These are phyloP conservation scores for Ophiocytium majus DNA, from an alignment of 352 stramenopile genomes.

Conservation along the genomic window DNA sequence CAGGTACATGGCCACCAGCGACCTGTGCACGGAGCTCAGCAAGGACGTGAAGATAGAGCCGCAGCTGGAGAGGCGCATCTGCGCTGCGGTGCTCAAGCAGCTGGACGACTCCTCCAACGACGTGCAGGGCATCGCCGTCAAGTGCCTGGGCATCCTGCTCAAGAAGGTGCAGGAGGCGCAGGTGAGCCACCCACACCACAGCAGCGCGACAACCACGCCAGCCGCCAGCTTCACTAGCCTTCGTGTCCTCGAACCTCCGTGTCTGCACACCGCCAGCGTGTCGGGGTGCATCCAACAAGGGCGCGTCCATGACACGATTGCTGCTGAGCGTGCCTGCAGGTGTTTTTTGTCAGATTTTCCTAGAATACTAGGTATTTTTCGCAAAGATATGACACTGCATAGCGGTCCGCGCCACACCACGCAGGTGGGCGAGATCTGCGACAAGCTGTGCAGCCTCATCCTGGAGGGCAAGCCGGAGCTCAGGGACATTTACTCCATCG, in stretches of 20 bases:
- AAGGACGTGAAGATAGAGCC: constrained; percentile 71
- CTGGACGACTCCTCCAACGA: constrained; percentile 98
- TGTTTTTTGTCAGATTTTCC: too few species aligned
- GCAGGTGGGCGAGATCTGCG: constrained; percentile 91
- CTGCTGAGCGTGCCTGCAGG: too few species aligned
- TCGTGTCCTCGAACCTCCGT: too few species aligned
- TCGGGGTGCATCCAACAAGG: too few species aligned
- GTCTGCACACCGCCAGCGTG: too few species aligned
- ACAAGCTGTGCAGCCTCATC: constrained; percentile 92
- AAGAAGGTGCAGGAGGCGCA: constrained; percentile 74
- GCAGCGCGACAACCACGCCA: too few species aligned
- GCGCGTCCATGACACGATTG: too few species aligned
- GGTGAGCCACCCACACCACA: too few species aligned
- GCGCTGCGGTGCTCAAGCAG: constrained; percentile 87
- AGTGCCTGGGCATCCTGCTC: constrained; percentile 89
- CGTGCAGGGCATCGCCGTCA: constrained; percentile 90
- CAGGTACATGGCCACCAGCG: constrained; percentile 98
- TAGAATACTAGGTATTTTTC: too few species aligned
- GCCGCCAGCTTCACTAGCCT: too few species aligned
- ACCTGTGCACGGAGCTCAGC: constrained; percentile 94
- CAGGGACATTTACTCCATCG: constrained; percentile 97
- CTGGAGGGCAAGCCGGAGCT: constrained; percentile 92
- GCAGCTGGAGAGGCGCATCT: constrained; percentile 68
- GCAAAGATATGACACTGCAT: too few species aligned
- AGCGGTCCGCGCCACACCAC: background rate